Conservation (phyloP, 2,329 filamentous ascomycete genomes). For the Xylaria sp. region DNA sequence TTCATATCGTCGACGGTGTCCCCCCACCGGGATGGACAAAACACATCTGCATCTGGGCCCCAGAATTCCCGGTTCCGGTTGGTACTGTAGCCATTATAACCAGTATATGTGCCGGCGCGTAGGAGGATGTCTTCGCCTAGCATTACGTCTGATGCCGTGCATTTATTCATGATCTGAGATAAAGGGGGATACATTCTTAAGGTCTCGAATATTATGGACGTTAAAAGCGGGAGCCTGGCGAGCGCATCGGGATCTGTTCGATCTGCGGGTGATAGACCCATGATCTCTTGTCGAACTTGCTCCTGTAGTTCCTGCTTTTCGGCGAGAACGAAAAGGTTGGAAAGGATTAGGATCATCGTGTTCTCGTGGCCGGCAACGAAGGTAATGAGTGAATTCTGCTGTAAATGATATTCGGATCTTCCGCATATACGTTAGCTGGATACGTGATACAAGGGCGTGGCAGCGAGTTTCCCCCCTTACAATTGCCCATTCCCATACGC, state of each 20-base stretch:
- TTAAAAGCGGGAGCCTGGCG: slow-evolving; percentile 55
- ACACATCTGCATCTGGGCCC: slow-evolving; percentile 51
- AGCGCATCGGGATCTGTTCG: slow-evolving; percentile 37
- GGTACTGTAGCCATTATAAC: slow-evolving; percentile 55
- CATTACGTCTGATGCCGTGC: slow-evolving; percentile 42
- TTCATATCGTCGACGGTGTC: slow-evolving; percentile 50
- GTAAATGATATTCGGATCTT: slow-evolving; percentile 51
- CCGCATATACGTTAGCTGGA: slow-evolving; percentile 27
- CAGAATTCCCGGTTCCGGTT: slow-evolving; percentile 50
- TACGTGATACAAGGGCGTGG: not conserved
- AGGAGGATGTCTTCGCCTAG: slow-evolving; percentile 49
- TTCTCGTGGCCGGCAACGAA: slow-evolving; percentile 57
- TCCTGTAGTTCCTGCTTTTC: slow-evolving; percentile 45
- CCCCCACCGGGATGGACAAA: slow-evolving; percentile 55
- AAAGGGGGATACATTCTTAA: slow-evolving; percentile 62
- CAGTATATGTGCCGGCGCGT: slow-evolving; percentile 52
- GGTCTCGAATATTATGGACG: slow-evolving; percentile 57
- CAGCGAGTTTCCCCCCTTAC: not conserved
- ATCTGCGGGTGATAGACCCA: slow-evolving; percentile 27
- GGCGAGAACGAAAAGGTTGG: slow-evolving; percentile 26
- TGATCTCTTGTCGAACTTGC: slow-evolving; percentile 49
- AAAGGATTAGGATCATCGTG: slow-evolving; percentile 48
- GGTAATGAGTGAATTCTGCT: slow-evolving; percentile 54
- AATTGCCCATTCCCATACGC: slow-evolving; percentile 39
- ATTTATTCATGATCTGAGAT: slow-evolving; percentile 60